phyloP scores from a whole-genome alignment of 176 grass and related monocot species.

The Carex pumila region DNA sequence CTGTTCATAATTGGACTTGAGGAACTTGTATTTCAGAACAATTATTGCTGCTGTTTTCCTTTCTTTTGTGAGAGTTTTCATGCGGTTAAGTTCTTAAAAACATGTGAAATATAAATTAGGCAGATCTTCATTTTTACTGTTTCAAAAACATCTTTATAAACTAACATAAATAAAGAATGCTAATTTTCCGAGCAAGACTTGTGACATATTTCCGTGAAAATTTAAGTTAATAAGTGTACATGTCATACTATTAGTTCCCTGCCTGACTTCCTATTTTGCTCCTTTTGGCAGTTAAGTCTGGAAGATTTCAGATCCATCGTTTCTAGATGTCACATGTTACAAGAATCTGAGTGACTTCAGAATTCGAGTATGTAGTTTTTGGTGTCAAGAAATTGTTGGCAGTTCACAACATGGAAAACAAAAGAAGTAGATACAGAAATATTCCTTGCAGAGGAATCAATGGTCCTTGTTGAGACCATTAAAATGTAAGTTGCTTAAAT shows the following conservation, averaged over 20 bases:
- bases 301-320: constrained; percentile 73
- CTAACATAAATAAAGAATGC: neutral
- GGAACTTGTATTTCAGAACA: neutral
- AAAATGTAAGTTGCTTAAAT: constrained; percentile 2
- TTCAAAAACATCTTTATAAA: neutral
- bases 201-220: neutral
- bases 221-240: neutral
- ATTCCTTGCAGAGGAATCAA: neutral
- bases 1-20: neutral
- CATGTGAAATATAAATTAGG: neutral
- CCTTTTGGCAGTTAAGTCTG: constrained; percentile 53
- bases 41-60: neutral
- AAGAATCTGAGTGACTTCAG: constrained; percentile 32
- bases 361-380: neutral
- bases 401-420: neutral
- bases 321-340: constrained; percentile 77
- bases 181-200: neutral
- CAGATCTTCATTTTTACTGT: neutral
- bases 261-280: neutral
- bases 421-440: neutral
- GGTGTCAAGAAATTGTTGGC: neutral
- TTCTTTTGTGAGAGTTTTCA: neutral
- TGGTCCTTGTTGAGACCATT: neutral
- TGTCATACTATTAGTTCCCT: neutral
- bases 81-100: neutral